Percentiles rank a stretch among this genome's conserved stretches.
Conservation (phyloP, 441 rosid genomes). For the Aleurites moluccanus region DNA sequence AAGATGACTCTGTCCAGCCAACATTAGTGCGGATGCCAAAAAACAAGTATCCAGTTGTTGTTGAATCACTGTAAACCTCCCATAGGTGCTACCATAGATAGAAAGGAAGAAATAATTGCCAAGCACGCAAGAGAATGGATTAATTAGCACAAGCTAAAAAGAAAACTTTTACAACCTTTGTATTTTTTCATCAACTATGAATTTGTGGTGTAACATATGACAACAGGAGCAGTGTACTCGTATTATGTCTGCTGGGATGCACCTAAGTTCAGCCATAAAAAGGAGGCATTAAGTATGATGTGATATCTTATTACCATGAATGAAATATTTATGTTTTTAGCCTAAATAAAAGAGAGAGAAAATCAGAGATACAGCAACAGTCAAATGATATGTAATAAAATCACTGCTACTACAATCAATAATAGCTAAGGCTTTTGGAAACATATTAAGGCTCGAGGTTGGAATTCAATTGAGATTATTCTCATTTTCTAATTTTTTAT, state of each 20-base stretch:
- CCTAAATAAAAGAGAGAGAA: too few species aligned
- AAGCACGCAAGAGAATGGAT: too few species aligned
- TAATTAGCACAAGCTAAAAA: background rate
- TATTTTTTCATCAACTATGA: background rate
- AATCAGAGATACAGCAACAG: background rate
- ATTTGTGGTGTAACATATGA: background rate
- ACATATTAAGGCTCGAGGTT: too few species aligned
- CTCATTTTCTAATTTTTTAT: background rate
- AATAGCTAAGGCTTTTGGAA: too few species aligned
- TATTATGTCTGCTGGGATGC: background rate
- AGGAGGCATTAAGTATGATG: background rate
- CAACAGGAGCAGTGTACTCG: background rate
- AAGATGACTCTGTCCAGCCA: conserved; percentile 59
- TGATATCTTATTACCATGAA: too few species aligned
- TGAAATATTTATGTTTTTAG: too few species aligned
- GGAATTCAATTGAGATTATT: background rate
- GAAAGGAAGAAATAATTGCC: background rate
- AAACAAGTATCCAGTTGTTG: conserved; percentile 47
- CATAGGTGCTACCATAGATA: background rate
- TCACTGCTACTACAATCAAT: too few species aligned
- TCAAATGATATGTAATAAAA: background rate
- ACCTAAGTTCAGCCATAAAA: background rate
- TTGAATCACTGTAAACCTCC: conserved; percentile 39
- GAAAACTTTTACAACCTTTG: background rate
- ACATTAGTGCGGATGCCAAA: conserved; percentile 64